Base-by-base conservation (phyloP, 2,329 filamentous ascomycete genomes). In the Claviceps fusiformis region DNA sequence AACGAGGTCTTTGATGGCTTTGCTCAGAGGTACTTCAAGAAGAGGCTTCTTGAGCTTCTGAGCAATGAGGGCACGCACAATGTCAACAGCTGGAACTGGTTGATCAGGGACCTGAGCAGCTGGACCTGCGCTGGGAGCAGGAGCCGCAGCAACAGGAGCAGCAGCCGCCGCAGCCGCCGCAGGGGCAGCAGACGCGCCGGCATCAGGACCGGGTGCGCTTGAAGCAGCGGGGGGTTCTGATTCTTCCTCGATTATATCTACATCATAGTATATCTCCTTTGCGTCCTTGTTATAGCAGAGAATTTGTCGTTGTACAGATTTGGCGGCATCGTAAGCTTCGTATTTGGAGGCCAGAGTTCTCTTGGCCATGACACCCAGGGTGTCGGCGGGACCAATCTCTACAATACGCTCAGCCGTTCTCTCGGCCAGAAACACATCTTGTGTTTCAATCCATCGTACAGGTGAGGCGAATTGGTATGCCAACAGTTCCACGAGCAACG, bases 261-360 rank as follows among this genome's bases (percentile, higher is more conserved):
- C 91, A 68, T 96, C 92, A 73, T 98, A 98, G 78, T 98, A 98
- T 61, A 98, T 98, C 72, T 98, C 93, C 71, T 96, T 97, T 55
- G 90, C 87, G 68, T 98, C 93, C 73, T 98, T 98, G 79, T 95
- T 97, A 78, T 97, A 98, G 78, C 93, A 97, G 56, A 98, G 82
- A 69, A 98, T 96, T 72, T 97, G 92, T 70, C 93, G 84, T 74
- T 96, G 91, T 47, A 97, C 86, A 8, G 92, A 96, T 67, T 92
- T 92, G 59, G 93, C 93, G 55, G 93, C 93, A 73, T 98, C 93
- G 73, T 96, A 95, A 60, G 92, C 91, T 78, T 98, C 93, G 72
- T 97, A 98, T 74, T 97, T 97, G 68, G 90, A 91, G 58, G 91
- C 89, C 59, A 98, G 75, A 54, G 93, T 98, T 64, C 92, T 83